These are phyloP conservation scores for Nakaseomyces bracarensis DNA, from an alignment of 1,139 yeast species.

Conservation along the genomic window DNA sequence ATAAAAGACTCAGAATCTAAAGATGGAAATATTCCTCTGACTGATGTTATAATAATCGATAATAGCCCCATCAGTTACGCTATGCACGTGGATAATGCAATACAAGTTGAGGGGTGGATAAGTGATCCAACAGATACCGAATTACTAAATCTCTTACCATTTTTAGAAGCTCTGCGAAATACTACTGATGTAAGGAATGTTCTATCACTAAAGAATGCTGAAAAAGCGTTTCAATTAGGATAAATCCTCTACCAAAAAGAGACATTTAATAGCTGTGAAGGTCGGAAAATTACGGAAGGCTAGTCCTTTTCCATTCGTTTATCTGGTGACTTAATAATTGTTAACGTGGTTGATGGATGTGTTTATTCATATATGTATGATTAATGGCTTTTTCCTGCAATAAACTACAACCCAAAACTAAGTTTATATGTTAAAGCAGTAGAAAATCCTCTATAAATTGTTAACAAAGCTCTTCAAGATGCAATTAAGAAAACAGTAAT, in stretches of 20 bases:
- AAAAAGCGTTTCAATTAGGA: slow-evolving; percentile 43
- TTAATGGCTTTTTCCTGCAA: too few species aligned
- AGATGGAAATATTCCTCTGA: slow-evolving; percentile 40
- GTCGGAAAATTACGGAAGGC: too few species aligned
- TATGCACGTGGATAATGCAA: slow-evolving; percentile 76
- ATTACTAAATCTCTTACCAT: slow-evolving; percentile 68
- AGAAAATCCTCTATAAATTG: too few species aligned
- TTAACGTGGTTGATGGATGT: too few species aligned
- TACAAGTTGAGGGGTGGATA: slow-evolving; percentile 95
- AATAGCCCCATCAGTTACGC: slow-evolving; percentile 89
- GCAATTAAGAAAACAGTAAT: too few species aligned
- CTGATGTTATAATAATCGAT: slow-evolving; percentile 73
- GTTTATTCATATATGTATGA: too few species aligned
- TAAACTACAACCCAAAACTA: too few species aligned
- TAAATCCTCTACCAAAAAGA: too few species aligned
- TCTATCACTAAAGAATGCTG: slow-evolving; percentile 71
- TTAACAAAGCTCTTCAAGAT: too few species aligned
- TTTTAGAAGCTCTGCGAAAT: slow-evolving; percentile 68
- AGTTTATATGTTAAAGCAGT: too few species aligned
- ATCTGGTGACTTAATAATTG: too few species aligned
- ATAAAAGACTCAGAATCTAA: slow-evolving; percentile 25
- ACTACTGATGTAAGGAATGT: slow-evolving; percentile 83
- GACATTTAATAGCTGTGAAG: neutral
- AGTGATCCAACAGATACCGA: slow-evolving; percentile 87
- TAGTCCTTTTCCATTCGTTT: too few species aligned